A percentile compares a stretch with the other conserved stretches of the same genome.
These are phyloP conservation scores for Extremus antarcticus DNA, from an alignment of 495 filamentous ascomycete genomes.

Conservation along the genomic window DNA sequence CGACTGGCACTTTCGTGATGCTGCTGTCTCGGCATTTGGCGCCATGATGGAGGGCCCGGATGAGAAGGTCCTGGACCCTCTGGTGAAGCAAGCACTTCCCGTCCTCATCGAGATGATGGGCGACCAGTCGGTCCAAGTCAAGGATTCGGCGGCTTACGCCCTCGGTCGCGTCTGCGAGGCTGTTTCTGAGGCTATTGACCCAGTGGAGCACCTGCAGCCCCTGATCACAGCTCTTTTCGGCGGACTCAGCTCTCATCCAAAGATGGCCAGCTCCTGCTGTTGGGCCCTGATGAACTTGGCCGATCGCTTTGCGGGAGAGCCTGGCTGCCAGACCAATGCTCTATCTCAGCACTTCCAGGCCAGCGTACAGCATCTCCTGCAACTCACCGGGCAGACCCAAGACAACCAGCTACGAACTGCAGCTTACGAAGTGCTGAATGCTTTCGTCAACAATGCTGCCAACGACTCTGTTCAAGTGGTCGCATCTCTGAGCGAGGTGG, in stretches of 20 bases:
- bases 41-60: slow-evolving; percentile 98
- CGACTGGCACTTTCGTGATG: slow-evolving; percentile 88
- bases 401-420: slow-evolving; percentile 93
- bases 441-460: slow-evolving; percentile 81
- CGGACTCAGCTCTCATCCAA: slow-evolving; percentile 79
- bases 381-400: slow-evolving; percentile 56
- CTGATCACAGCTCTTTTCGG: slow-evolving; percentile 82
- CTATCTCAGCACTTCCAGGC: slow-evolving; percentile 87
- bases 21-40: slow-evolving; percentile 94
- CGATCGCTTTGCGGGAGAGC: slow-evolving; percentile 81
- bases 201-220: slow-evolving; percentile 63
- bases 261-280: slow-evolving; percentile 96
- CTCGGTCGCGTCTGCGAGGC: slow-evolving; percentile 91
- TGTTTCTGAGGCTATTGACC: slow-evolving; percentile 79
- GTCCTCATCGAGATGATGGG: slow-evolving; percentile 95
- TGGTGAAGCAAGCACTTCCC: slow-evolving; percentile 86
- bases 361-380: slow-evolving; percentile 73
- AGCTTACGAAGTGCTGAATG: slow-evolving; percentile 94
- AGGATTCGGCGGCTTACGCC: slow-evolving; percentile 94
- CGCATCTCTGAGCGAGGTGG: slow-evolving; percentile 67
- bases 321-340: slow-evolving; percentile 65
- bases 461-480: slow-evolving; percentile 73
- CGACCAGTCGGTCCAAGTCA: slow-evolving; percentile 74
- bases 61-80: slow-evolving; percentile 71
- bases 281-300: slow-evolving; percentile 99